Base-by-base conservation (phyloP, 768 basidiomycete species). In the Crucibulum laeve region DNA sequence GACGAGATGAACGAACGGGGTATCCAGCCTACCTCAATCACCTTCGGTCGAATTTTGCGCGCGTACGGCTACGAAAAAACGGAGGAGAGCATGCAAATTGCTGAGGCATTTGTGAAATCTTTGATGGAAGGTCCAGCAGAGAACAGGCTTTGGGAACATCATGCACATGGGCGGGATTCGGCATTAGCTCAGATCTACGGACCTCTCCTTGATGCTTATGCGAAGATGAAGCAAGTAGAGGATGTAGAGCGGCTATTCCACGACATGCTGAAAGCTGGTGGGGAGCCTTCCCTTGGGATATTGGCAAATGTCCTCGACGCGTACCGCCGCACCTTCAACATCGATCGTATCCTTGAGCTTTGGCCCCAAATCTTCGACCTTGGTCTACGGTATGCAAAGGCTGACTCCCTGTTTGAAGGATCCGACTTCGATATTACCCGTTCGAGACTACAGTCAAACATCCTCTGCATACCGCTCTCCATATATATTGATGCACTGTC, bases 401-500 rank as follows among this genome's bases (percentile, higher is more conserved):
- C 18, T 17, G 35, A 36, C 17, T 10, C 18, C 18, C 18, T 19
- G 7, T 36, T 36, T 17, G 18, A 10, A 10, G 28, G 28, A 7
- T 30, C 8, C 72, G 46, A 69, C 66, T 24, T 39, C n/a, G 37
- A 40, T 25, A 23, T 25, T 14, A 30, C 46, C 17, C 13, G 3
- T 17, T 19, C 14, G 19, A 34, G 24, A 36, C 54, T 62, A 23
- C 59, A 53, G 30, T 69, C 73, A n/a, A 80, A 77, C 49, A 58
- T 81, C n/a, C 71, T 95, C 34, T 84, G 81, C 51, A 61, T 81
- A 30, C 86, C 92, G 0, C 68, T 97, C 8, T 92, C 91, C 11
- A 83, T 91, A 51, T 84, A 83, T 61, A 79, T 96, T 47, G 82
- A 90, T 50, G 74, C 79, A 4, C 65, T 94, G 40, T 87, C 90